Evolutionary conservation across 73 alveolate species (phyloP), one percentile per base, ranked within the genome.

Genomic region (Paramecium sexaurelia): DNA sequence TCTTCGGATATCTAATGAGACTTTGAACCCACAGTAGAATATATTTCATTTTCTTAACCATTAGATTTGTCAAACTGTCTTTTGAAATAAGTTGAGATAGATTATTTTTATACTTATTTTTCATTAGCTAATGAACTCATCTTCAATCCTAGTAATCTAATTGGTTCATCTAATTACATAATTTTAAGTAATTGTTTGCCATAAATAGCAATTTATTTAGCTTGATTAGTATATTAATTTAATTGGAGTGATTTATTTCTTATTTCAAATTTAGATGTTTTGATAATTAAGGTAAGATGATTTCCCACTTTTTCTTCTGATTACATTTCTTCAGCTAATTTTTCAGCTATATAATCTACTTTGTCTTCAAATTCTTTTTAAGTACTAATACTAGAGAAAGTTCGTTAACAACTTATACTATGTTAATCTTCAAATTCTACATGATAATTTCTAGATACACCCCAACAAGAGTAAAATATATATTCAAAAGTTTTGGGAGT

Each of bases 371-470:
- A 61, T 75, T 91, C 96, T 71, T 91, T 94, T 11, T 22, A 19
- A 20, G 83, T 92, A 27, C 83, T 33, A 7, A 87, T 75, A 9
- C 85, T 35, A 6, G 37, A 29, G 45, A 93, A 93, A 0, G 96
- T 93, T 55, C 95, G 39, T 32, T 75, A 47, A 26, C 93, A 91
- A 47, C 97, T 78, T 27, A 95, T 71, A 51, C 96, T 71, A 22
- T 89, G 94, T 55, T 92, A 92, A 35, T 92, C 98, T n/a, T 86
- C 96, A 19, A 61, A 91, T 9, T 91, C 96, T 32, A 75, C 94
- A 93, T 97, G 99, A 56, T 11, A 33, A 36, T 88, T 85, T 43
- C 97, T 43, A 1, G 97, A 61, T 1, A 93, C 91, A 3, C 99
- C 99, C 22, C 95, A 47, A 27, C 97, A 96, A 8, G 96, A 73